Conservation (phyloP, 2,329 filamentous ascomycete species). For the Penicillium glabrum region DNA sequence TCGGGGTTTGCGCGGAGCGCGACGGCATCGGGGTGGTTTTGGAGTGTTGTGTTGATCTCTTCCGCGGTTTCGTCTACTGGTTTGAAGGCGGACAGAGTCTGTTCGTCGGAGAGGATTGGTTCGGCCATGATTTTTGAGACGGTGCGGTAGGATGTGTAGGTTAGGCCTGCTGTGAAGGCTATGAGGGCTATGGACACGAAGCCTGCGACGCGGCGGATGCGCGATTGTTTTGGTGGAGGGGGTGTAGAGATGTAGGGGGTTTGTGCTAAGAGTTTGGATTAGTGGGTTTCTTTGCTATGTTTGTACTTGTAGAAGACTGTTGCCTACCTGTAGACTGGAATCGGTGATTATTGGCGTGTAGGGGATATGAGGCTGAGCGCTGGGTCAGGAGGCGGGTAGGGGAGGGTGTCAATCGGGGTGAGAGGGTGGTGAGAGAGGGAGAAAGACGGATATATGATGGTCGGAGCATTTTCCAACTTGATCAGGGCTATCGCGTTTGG, state of each 20-base stretch:
- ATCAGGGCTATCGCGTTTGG: not conserved
- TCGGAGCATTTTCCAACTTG: constrained; percentile 12
- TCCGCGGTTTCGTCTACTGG: constrained; percentile 53
- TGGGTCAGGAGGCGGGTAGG: constrained; percentile 8
- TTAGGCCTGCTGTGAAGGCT: constrained; percentile 33
- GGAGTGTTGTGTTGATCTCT: constrained; percentile 71
- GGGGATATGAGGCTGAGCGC: not conserved
- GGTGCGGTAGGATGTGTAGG: constrained; percentile 27
- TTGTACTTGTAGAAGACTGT: not conserved
- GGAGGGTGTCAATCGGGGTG: constrained; percentile 20
- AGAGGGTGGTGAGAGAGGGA: constrained; percentile 10
- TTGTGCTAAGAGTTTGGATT: not conserved
- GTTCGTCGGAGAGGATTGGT: constrained; percentile 63
- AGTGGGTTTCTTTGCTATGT: not conserved
- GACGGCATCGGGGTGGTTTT: constrained; percentile 71
- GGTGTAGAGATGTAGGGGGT: not conserved
- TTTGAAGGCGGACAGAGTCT: constrained; percentile 67
- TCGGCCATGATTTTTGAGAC: constrained; percentile 35
- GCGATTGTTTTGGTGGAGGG: constrained; percentile 24
- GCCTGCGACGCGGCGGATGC: constrained; percentile 35
- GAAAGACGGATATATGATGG: not conserved
- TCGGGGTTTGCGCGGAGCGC: constrained; percentile 65
- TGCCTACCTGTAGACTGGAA: not conserved
- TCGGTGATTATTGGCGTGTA: not conserved
- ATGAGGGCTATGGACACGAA: constrained; percentile 37